Base-by-base conservation (phyloP, 1,284 basidiomycete genomes). In the Papiliotrema nemorosa region DNA sequence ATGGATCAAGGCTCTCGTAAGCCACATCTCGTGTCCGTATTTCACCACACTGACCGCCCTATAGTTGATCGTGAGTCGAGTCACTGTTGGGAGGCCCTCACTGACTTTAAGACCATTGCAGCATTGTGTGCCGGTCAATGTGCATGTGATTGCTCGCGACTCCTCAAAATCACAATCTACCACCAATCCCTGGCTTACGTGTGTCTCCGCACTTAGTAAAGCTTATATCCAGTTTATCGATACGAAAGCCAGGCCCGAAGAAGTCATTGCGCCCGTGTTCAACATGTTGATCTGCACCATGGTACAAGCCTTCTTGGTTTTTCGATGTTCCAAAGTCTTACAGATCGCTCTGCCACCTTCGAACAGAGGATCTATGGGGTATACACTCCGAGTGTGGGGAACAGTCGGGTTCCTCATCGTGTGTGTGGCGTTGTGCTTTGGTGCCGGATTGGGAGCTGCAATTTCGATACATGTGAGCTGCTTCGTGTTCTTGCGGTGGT, bases 41-140 rank as follows among this genome's bases (percentile, higher is more conserved):
- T 10, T 45, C 29, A n/a, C 24, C 44, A 35, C 27, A 14, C 24
- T 24, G n/a, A n/a, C n/a, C n/a, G n/a, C n/a, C n/a, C n/a, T n/a
- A n/a, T n/a, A n/a, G n/a, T n/a, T n/a, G n/a, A n/a, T n/a, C n/a
- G n/a, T n/a, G n/a, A n/a, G n/a, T n/a, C n/a, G n/a, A n/a, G n/a
- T n/a, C n/a, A n/a, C n/a, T n/a, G n/a, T n/a, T n/a, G n/a, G n/a
- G n/a, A n/a, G n/a, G n/a, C n/a, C 5, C 21, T 37, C 45, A 13
- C 9, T 37, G n/a, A n/a, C n/a, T n/a, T 41, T 25, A 20, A 50
- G 49, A 12, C 48, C 3, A 36, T 55, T 3, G 36, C 49, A 0
- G 14, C 31, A 7, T 45, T 58, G 12, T 53, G 54, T 35, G 16
- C 55, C n/a, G 57, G 42, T 20, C 57, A 58, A 35, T 52, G 46